These are phyloP conservation scores for Papiliotrema flavescens DNA, from an alignment of 1,284 basidiomycete genomes.

Conservation along the genomic window DNA sequence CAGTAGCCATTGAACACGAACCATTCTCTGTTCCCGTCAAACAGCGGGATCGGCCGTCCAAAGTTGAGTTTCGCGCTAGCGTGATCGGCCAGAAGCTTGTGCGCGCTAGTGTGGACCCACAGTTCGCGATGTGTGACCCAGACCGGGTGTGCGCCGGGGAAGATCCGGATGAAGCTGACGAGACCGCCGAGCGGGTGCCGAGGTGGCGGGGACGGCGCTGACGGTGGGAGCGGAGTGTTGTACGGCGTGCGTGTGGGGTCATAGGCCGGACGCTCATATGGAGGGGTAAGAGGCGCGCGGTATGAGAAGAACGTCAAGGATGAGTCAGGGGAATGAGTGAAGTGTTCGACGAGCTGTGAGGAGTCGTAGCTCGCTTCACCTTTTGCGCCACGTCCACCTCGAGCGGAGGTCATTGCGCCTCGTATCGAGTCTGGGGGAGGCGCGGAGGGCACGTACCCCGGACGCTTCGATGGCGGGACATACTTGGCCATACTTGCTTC, in stretches of 20 bases:
- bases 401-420: conserved; percentile 3
- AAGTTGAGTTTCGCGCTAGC: conserved; percentile 17
- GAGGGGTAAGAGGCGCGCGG: neutral
- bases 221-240: conserved; percentile 11
- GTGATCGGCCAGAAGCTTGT: conserved; percentile 17
- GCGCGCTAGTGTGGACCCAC: conserved; percentile 21
- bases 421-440: neutral
- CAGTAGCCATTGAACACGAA: conserved; percentile 15
- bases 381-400: neutral
- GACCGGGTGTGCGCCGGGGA: conserved; percentile 18
- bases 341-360: conserved; percentile 5
- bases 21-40: conserved; percentile 1
- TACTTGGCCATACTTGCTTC: conserved; percentile 8
- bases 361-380: neutral
- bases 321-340: conserved; percentile 16
- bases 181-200: conserved; percentile 15
- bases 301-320: conserved; percentile 19
- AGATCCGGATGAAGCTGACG: conserved; percentile 19
- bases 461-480: conserved; percentile 17
- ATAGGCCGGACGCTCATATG: neutral
- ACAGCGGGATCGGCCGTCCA: conserved; percentile 22
- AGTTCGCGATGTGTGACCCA: conserved; percentile 17
- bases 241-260: conserved; percentile 9
- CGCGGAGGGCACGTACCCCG: conserved; percentile 9
- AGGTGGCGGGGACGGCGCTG: conserved; percentile 11